Percentiles rank a stretch among this genome's conserved stretches.
phyloP scores from a whole-genome alignment of 2,329 filamentous ascomycete genomes.

The Tolypocladium sp. region DNA sequence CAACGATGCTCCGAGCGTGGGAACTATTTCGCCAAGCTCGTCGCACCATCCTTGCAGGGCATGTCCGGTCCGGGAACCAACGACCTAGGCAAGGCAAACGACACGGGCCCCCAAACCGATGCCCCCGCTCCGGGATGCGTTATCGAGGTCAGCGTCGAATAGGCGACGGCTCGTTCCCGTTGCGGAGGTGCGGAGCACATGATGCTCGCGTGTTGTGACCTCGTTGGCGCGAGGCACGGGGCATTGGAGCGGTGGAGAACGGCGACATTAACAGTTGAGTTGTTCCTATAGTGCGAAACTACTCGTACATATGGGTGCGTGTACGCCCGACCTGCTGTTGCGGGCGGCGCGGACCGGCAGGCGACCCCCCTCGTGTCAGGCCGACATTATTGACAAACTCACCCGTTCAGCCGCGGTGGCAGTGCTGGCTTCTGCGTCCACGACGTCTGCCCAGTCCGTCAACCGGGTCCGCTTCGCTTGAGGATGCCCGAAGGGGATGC shows the following conservation, averaged over 20 bases:
- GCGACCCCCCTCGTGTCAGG: too few species aligned
- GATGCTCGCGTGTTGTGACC: background rate
- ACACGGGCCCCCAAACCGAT: background rate
- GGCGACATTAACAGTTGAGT: too few species aligned
- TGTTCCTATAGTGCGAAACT: too few species aligned
- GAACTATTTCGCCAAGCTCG: background rate
- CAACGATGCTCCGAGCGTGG: background rate
- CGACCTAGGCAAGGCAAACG: background rate
- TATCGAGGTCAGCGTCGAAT: background rate
- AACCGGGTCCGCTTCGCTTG: background rate
- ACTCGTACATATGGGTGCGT: too few species aligned
- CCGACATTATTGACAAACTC: background rate
- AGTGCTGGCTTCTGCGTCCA: background rate
- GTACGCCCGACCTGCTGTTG: too few species aligned
- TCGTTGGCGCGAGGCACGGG: background rate
- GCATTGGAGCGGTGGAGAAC: too few species aligned
- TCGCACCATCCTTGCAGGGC: background rate
- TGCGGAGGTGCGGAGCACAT: background rate
- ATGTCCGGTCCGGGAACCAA: background rate
- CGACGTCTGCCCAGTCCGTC: background rate
- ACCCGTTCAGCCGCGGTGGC: background rate
- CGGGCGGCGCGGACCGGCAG: too few species aligned
- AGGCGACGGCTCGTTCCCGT: background rate
- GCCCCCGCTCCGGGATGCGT: background rate
- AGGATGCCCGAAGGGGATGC: background rate